Evolutionary conservation across 164 flowering plant species (phyloP).

Genomic region (Sedum album): DNA sequence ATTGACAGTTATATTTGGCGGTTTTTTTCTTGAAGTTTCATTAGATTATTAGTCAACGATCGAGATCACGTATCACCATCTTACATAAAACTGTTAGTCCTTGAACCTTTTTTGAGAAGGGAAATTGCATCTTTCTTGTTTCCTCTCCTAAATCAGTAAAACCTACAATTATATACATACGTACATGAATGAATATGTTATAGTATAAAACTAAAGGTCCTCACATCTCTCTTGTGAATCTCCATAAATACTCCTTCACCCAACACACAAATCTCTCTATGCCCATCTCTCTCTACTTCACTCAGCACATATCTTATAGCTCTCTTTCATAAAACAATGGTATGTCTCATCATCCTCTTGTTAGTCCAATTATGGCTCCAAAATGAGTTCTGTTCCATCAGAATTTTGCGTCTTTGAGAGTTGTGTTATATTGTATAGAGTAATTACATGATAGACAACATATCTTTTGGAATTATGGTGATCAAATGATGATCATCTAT

Average conservation of each 20-base stretch:
- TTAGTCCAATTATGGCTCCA: not conserved
- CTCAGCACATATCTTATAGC: not conserved
- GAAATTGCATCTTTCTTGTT: not conserved
- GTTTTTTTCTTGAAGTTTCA: too few relatives aligned
- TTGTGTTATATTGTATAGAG: not conserved
- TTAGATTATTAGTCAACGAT: too few relatives aligned
- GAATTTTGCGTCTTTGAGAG: not conserved
- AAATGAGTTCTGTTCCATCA: not conserved
- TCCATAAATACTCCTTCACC: conserved; percentile 9
- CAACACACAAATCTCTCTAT: not conserved
- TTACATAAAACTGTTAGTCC: too few relatives aligned
- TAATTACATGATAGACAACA: not conserved
- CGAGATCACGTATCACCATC: too few relatives aligned
- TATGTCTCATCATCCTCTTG: not conserved
- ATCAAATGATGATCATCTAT: not conserved
- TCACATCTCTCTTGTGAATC: conserved; percentile 8
- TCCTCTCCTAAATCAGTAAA: not conserved
- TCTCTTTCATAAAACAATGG: not conserved
- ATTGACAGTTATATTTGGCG: too few relatives aligned
- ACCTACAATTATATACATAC: not conserved
- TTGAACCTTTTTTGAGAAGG: not conserved
- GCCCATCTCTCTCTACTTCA: not conserved
- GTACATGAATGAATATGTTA: not conserved
- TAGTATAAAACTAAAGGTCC: not conserved
- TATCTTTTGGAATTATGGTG: not conserved